These are phyloP conservation scores for Lachancea kluyveri DNA, from an alignment of 805 yeast species.

Conservation along the genomic window DNA sequence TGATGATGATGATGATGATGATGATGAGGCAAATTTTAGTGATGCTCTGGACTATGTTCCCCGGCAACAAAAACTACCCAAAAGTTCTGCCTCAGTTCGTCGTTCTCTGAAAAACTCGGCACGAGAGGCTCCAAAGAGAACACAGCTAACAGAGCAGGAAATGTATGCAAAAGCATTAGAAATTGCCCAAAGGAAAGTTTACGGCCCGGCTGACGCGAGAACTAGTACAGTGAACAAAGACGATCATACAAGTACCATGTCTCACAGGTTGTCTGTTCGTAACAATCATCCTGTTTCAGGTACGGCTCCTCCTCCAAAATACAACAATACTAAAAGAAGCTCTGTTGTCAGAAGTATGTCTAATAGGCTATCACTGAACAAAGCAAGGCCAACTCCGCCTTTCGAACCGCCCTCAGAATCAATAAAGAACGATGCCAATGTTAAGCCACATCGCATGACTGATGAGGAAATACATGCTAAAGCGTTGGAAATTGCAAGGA, in stretches of 20 bases:
- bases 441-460: conserved; percentile 22
- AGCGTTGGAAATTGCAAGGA: conserved; percentile 53
- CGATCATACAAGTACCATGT: too few relatives aligned
- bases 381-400: too few relatives aligned
- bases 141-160: conserved; percentile 34
- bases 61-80: neutral
- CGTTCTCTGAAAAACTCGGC: conserved; percentile 1
- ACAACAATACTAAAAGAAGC: neutral
- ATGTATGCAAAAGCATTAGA: conserved; percentile 50
- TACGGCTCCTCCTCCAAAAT: too few relatives aligned
- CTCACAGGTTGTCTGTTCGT: too few relatives aligned
- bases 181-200: conserved; percentile 51
- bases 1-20: conserved; percentile 4
- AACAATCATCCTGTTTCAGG: too few relatives aligned
- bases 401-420: too few relatives aligned
- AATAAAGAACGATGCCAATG: too few relatives aligned
- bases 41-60: conserved; percentile 26
- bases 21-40: conserved; percentile 13
- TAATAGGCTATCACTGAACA: too few relatives aligned
- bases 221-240: too few relatives aligned
- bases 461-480: conserved; percentile 50
- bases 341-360: neutral
- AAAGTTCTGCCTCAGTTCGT: neutral
- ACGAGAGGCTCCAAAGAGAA: conserved; percentile 3
- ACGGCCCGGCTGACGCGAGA: too few relatives aligned